Percentiles rank a stretch among this genome's conserved stretches.
phyloP scores from a whole-genome alignment of 2,329 filamentous ascomycete genomes.

The Amylocarpus encephaloides region DNA sequence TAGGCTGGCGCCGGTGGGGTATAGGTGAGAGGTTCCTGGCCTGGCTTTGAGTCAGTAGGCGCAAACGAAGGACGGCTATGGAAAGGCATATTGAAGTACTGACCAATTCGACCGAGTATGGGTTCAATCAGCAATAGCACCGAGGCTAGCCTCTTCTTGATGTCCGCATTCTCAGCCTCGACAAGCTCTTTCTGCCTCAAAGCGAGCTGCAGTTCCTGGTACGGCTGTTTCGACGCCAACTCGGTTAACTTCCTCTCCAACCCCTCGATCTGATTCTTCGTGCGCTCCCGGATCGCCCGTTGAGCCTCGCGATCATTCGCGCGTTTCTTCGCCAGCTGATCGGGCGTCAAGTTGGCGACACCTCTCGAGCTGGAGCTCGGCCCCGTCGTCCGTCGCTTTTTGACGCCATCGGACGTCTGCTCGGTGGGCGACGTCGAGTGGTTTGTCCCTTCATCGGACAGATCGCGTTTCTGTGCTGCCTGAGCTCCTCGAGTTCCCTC shows the following conservation, averaged over 20 bases:
- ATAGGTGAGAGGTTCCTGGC: conserved; percentile 17
- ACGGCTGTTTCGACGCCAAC: conserved; percentile 69
- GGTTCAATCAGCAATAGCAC: conserved; percentile 60
- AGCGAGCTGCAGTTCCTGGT: conserved; percentile 73
- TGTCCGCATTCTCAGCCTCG: conserved; percentile 73
- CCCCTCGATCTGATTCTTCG: conserved; percentile 77
- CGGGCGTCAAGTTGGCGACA: conserved; percentile 80
- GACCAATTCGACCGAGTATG: conserved; percentile 37
- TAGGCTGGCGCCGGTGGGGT: conserved; percentile 18
- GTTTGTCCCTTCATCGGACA: conserved; percentile 17
- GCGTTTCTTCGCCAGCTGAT: conserved; percentile 83
- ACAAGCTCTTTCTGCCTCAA: conserved; percentile 70
- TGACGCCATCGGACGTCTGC: conserved; percentile 12
- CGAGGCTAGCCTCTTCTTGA: conserved; percentile 60
- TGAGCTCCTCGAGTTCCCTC: conserved; percentile 7
- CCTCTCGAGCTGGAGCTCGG: conserved; percentile 61
- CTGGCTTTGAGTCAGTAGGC: conserved; percentile 6
- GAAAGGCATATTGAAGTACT: conserved; percentile 8
- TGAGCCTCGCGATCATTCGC: conserved; percentile 90
- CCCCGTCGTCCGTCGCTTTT: conserved; percentile 34
- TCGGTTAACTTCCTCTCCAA: conserved; percentile 72
- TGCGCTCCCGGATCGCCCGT: conserved; percentile 78
- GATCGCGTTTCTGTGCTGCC: conserved; percentile 15
- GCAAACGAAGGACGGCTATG: not conserved
- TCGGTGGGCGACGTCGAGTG: conserved; percentile 10